Percentiles rank a stretch among this genome's conserved stretches.
These are phyloP conservation scores for Yamadazyma diddensiae DNA, from an alignment of 1,139 yeast species.

Conservation along the genomic window DNA sequence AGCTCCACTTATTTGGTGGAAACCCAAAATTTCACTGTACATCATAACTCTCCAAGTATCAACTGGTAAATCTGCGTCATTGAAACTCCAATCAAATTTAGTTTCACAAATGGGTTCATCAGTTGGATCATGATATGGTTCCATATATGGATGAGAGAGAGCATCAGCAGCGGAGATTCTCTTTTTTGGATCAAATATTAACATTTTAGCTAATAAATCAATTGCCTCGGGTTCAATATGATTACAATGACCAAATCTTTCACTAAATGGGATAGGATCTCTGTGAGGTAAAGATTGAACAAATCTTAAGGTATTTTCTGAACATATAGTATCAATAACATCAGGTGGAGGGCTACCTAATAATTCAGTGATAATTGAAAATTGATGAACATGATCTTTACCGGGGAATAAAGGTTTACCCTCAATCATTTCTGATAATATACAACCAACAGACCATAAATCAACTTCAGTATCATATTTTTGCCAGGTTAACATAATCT, in stretches of 20 bases:
- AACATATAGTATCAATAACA: slow-evolving; percentile 92
- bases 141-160: slow-evolving; percentile 84
- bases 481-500: slow-evolving; percentile 99
- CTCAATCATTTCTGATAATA: slow-evolving; percentile 97
- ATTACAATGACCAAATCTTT: slow-evolving; percentile 63
- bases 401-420: slow-evolving; percentile 99
- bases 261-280: slow-evolving; percentile 84
- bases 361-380: slow-evolving; percentile 91
- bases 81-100: slow-evolving; percentile 96
- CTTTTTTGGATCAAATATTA: slow-evolving; percentile 90
- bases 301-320: slow-evolving; percentile 91
- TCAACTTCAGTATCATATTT: slow-evolving; percentile 98
- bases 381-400: slow-evolving; percentile 97
- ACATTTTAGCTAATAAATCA: slow-evolving; percentile 83
- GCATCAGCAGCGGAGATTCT: slow-evolving; percentile 93
- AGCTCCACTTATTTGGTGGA: slow-evolving; percentile 71
- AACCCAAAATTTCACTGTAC: slow-evolving; percentile 95
- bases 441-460: slow-evolving; percentile 99
- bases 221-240: slow-evolving; percentile 91
- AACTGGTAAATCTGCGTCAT: slow-evolving; percentile 95
- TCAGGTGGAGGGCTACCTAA: slow-evolving; percentile 96
- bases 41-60: slow-evolving; percentile 99
- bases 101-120: slow-evolving; percentile 95
- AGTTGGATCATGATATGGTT: slow-evolving; percentile 97
- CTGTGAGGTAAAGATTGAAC: slow-evolving; percentile 92